phyloP scores from a whole-genome alignment of 371 early-diverging fungal species.

The Saksenaea vasiformis region DNA sequence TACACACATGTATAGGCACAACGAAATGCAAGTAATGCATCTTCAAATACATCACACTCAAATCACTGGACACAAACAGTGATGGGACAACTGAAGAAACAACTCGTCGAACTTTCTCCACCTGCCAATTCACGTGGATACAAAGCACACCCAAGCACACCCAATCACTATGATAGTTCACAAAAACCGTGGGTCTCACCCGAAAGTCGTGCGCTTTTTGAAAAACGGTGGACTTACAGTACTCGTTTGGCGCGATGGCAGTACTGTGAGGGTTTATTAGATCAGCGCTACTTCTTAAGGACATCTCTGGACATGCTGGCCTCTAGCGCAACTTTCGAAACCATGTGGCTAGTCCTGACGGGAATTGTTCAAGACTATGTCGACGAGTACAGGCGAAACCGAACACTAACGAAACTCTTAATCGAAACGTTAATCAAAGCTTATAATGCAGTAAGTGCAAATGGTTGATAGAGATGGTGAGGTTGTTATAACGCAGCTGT shows the following conservation, averaged over 20 bases:
- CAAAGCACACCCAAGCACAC: constrained; percentile 24
- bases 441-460: constrained; percentile 52
- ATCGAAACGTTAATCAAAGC: constrained; percentile 61
- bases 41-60: constrained; percentile 23
- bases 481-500: background rate
- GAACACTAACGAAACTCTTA: constrained; percentile 67
- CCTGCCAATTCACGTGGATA: constrained; percentile 19
- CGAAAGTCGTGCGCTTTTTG: constrained; percentile 56
- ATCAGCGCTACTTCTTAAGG: constrained; percentile 68
- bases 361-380: constrained; percentile 65
- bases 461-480: background rate
- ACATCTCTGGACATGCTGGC: constrained; percentile 60
- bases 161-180: constrained; percentile 32
- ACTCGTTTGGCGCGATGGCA: constrained; percentile 69
- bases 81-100: constrained; percentile 41
- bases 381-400: constrained; percentile 65
- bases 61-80: constrained; percentile 42
- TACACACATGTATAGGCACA: constrained; percentile 24
- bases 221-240: constrained; percentile 64
- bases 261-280: constrained; percentile 72
- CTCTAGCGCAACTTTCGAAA: constrained; percentile 53
- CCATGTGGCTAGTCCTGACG: constrained; percentile 67
- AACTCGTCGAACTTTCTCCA: constrained; percentile 47
- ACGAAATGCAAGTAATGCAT: constrained; percentile 37
- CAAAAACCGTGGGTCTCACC: constrained; percentile 53